Percentiles rank a stretch among this genome's conserved stretches.
Conservation (phyloP, 805 yeast genomes). For the Wickerhamomyces tratensis region DNA sequence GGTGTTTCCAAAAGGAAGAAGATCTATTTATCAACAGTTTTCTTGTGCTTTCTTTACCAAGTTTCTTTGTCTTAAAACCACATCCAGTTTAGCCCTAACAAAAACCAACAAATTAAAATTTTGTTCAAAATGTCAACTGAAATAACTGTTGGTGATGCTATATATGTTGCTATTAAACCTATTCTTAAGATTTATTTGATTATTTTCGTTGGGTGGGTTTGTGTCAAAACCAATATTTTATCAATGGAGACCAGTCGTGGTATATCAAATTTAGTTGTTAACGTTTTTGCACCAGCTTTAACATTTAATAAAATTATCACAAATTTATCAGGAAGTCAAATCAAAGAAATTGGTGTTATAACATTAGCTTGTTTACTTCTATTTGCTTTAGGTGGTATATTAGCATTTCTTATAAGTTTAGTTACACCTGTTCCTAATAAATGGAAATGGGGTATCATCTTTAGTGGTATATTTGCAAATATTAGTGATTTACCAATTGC, state of each 20-base stretch:
- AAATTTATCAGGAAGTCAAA: conserved; percentile 40
- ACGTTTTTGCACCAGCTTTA: conserved; percentile 43
- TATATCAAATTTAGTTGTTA: conserved; percentile 40
- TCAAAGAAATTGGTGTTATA: conserved; percentile 40
- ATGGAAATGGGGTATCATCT: conserved; percentile 38
- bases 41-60: too few relatives aligned
- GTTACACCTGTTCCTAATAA: conserved; percentile 35
- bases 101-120: conserved; percentile 13
- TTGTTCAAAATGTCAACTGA: conserved; percentile 15
- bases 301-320: conserved; percentile 42
- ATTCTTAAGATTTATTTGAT: conserved; percentile 17
- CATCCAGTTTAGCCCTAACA: too few relatives aligned
- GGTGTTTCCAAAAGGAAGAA: too few relatives aligned
- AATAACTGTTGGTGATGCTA: conserved; percentile 10
- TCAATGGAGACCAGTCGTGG: conserved; percentile 45
- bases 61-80: too few relatives aligned
- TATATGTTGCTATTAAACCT: conserved; percentile 16
- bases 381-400: conserved; percentile 32
- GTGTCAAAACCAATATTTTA: conserved; percentile 21
- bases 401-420: conserved; percentile 20
- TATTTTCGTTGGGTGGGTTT: conserved; percentile 9
- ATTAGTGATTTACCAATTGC: conserved; percentile 46
- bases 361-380: conserved; percentile 16
- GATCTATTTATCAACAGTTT: too few relatives aligned
- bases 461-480: conserved; percentile 41